Evolutionary conservation across 2,329 filamentous ascomycete genomes (phyloP), one percentile per base, ranked within the genome.

Genomic region (Pseudogymnoascus sp.): DNA sequence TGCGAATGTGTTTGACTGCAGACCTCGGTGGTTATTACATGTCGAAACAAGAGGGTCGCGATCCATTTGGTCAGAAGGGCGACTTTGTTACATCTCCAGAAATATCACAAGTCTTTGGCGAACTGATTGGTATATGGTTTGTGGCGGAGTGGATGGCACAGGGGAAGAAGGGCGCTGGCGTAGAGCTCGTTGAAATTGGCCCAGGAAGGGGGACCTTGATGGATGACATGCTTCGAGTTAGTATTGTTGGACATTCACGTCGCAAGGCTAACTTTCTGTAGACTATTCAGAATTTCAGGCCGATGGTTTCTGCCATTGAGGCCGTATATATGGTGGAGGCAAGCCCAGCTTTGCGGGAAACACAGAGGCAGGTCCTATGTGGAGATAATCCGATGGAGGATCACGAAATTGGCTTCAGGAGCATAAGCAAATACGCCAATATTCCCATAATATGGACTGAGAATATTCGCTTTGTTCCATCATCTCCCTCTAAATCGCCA

Each of bases 81-180:
- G 95, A 99, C 76, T 99, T 99, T 73, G 89, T 98, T 61, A 99
- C 95, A 0, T 97, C 93, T 0, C 95, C 95, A 0, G 95, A 99
- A 76, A 98, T 99, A 70, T 97, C 93, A 0, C 95, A 98, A 74
- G 84, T 98, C 11, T 99, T 99, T 77, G 95, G 95, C 24, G 95
- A 99, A 77, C 82, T 99, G 28, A 81, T 98, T 63, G 95, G 91
- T 4, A 85, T 99, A 69, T 99, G 95, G 95, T 88, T 96, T 66
- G 88, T 98, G 61, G 88, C 93, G 43, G 95, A 99, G 80, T 99
- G 95, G 93, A 90, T 98, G 75, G 89, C 89, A 41, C 95, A 99
- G 75, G 93, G 92, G 14, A 83, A 82, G 65, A 89, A 84, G 62
- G 84, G 79, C 65, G 80, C 83, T 31, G 91, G 90, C 26, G 87